Base-by-base conservation (phyloP, 352 stramenopile genomes). In the Phytophthora tentaculata region DNA sequence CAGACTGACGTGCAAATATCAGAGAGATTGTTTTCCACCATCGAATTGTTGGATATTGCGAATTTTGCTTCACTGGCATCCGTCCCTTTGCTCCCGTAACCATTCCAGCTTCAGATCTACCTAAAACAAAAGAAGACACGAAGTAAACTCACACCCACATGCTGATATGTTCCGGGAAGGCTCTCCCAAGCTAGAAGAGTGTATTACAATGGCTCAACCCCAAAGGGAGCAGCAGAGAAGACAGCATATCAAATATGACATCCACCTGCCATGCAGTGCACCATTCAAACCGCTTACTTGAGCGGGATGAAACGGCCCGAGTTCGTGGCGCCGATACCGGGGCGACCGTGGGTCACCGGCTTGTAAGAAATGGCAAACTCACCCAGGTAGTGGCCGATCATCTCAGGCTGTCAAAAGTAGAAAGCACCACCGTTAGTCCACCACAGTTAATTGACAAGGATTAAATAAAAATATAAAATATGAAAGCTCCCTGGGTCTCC, bases 301-400 rank as follows among this genome's bases (percentile, higher is more conserved):
- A 99, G 97, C 76, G 98, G 98, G 82, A 99, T 99, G 91, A 99
- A 99, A 82, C 97, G 94, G 61, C 92, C 96, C 81, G 95, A 94
- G 84, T 98, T 97, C 57, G 97, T 98, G 53, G 97, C 97, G 62
- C 96, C 98, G 71, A 99, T 99, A 97, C 98, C 98, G 71, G 98
- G 97, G 85, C 98, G 96, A 88, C 98, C 97, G 89, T 99, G 97
- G 76, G 96, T 92, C 51, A 99, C 97, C 57, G 97, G 97, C 91
- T 99, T 99, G 84, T 95, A 96, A 35, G 97, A 99, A 87, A 99
- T 99, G 73, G 97, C 98, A 78, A 99, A 99, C 85, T 99, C 98
- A 86, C 96, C 98, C 48, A 99, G 92, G 88, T 99, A 99, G 94
- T 99, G 98, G 67, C 97, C 98, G 64, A 99, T 97, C 98, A 99